Conservation (phyloP, 345 rosid species). For the Rhizophora mangle region DNA sequence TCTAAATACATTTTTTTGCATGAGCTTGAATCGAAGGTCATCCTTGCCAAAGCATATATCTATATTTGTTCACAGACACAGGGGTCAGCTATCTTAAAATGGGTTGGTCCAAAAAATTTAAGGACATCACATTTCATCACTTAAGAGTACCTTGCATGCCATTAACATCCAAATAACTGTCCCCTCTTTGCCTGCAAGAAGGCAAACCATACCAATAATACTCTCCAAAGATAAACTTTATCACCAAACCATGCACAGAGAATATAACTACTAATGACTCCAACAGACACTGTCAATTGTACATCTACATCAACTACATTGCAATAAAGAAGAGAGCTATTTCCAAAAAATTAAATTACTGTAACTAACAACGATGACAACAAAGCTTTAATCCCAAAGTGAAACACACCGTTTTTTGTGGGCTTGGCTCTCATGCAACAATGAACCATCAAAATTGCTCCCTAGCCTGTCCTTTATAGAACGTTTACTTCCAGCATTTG, state of each 20-base stretch:
- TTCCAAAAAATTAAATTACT: too few relatives aligned
- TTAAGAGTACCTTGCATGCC: constrained; percentile 42
- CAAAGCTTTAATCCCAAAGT: neutral
- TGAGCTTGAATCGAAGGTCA: constrained; percentile 80
- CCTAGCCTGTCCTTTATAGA: constrained; percentile 87
- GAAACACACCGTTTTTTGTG: constrained; percentile 56
- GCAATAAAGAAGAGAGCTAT: too few relatives aligned
- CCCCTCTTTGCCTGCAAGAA: constrained; percentile 70
- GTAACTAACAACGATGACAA: constrained; percentile 1
- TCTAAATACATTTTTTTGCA: constrained; percentile 59
- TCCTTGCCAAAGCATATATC: constrained; percentile 57
- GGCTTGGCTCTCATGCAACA: constrained; percentile 28
- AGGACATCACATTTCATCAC: constrained; percentile 7
- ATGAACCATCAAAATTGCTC: constrained; percentile 40
- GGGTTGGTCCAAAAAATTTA: constrained; percentile 22
- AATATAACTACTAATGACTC: neutral
- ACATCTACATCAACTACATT: too few relatives aligned
- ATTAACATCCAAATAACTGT: constrained; percentile 32
- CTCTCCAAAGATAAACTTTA: neutral
- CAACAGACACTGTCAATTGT: neutral
- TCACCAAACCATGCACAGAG: neutral
- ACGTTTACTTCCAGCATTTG: constrained; percentile 60
- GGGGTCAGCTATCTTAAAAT: constrained; percentile 37
- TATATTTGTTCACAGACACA: constrained; percentile 35
- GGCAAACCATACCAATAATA: constrained; percentile 13